phyloP scores from a whole-genome alignment of 345 rosid species.

The Combretum micranthum region DNA sequence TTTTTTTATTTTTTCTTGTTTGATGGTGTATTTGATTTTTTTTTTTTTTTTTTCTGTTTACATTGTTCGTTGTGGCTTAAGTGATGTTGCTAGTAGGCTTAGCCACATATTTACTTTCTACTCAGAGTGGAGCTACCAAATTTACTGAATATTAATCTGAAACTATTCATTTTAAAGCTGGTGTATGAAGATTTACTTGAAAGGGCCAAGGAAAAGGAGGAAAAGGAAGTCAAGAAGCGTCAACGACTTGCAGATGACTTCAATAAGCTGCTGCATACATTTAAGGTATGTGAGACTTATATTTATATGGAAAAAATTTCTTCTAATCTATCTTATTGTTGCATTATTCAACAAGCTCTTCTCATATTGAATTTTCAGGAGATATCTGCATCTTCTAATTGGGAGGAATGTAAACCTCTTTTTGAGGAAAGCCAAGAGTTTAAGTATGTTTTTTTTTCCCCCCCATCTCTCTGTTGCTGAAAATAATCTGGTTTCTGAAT shows the following conservation, averaged over 20 bases:
- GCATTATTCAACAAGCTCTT: neutral
- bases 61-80: too few species aligned
- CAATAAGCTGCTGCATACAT: conserved; percentile 49
- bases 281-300: conserved; percentile 46
- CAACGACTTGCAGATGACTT: conserved; percentile 88
- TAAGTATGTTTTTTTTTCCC: conserved; percentile 32
- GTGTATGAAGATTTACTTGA: conserved; percentile 73
- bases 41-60: too few species aligned
- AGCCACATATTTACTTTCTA: too few species aligned
- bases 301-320: neutral
- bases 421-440: conserved; percentile 81
- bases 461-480: neutral
- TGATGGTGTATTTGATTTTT: too few species aligned
- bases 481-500: neutral
- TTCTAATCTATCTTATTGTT: neutral
- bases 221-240: conserved; percentile 86
- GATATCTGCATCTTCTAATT: conserved; percentile 58
- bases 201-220: conserved; percentile 91
- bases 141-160: neutral
- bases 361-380: conserved; percentile 36
- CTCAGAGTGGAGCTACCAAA: too few species aligned
- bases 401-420: conserved; percentile 75
- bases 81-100: too few species aligned
- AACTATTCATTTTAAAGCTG: conserved; percentile 41
- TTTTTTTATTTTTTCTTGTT: too few species aligned